Conservation (phyloP, 2,329 filamentous ascomycete species). For the Ilyonectria sp. region DNA sequence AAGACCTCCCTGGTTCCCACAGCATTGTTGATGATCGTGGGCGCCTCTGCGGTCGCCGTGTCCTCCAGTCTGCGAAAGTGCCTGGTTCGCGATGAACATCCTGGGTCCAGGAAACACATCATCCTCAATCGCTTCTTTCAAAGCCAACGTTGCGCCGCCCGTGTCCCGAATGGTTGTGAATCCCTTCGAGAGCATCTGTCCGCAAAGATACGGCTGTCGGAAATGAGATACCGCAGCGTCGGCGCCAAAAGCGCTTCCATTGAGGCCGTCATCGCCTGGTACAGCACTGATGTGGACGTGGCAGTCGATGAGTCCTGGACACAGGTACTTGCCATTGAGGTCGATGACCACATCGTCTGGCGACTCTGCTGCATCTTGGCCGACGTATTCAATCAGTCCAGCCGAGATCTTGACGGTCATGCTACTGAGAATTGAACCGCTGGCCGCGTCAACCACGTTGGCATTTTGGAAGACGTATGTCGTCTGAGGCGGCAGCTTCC, state of each 20-base stretch:
- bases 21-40: constrained; percentile 57
- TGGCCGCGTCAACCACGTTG: constrained; percentile 59
- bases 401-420: constrained; percentile 52
- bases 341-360: constrained; percentile 33
- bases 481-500: constrained; percentile 52
- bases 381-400: constrained; percentile 53
- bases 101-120: constrained; percentile 69
- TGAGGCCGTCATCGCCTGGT: constrained; percentile 47
- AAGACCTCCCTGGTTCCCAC: constrained; percentile 52
- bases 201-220: constrained; percentile 63
- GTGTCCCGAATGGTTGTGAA: constrained; percentile 73
- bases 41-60: constrained; percentile 65
- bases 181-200: constrained; percentile 68
- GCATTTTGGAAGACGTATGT: constrained; percentile 59
- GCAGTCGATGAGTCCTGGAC: constrained; percentile 53
- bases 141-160: constrained; percentile 68
- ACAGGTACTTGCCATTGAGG: constrained; percentile 49
- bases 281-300: constrained; percentile 53
- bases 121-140: constrained; percentile 71
- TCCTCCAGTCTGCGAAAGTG: constrained; percentile 71
- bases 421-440: constrained; percentile 50
- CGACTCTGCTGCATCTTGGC: background rate
- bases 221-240: constrained; percentile 57
- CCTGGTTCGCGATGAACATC: constrained; percentile 68
- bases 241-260: constrained; percentile 42